phyloP scores from a whole-genome alignment of 2,329 filamentous ascomycete species.

The Arthrobotrys megalospora region DNA sequence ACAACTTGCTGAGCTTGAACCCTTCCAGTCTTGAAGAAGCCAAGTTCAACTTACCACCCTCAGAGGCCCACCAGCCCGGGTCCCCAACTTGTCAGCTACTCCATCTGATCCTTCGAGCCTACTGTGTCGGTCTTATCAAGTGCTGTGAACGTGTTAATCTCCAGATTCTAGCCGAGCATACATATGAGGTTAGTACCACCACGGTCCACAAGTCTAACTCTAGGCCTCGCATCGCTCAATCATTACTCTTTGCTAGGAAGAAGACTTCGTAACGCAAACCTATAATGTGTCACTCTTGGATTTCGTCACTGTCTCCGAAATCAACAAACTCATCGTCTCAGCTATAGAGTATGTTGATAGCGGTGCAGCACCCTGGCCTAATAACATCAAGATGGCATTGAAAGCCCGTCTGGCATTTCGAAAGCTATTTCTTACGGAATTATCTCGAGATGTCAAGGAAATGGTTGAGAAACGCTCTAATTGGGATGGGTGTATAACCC shows the following conservation, averaged over 20 bases:
- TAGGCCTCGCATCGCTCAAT: slow-evolving; percentile 27
- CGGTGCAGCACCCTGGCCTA: slow-evolving; percentile 64
- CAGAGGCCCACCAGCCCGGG: slow-evolving; percentile 61
- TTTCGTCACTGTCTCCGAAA: slow-evolving; percentile 72
- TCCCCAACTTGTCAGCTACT: slow-evolving; percentile 51
- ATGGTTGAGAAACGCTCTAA: slow-evolving; percentile 66
- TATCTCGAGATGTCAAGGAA: slow-evolving; percentile 72
- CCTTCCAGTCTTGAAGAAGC: slow-evolving; percentile 77
- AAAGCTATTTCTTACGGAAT: slow-evolving; percentile 73
- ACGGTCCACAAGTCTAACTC: neutral
- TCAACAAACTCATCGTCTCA: slow-evolving; percentile 66
- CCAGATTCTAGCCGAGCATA: slow-evolving; percentile 85
- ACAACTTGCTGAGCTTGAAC: slow-evolving; percentile 81
- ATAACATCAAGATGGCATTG: slow-evolving; percentile 74
- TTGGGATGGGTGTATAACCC: slow-evolving; percentile 68
- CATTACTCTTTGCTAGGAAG: slow-evolving; percentile 75
- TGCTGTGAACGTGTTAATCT: slow-evolving; percentile 84
- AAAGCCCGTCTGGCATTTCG: slow-evolving; percentile 78
- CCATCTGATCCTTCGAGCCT: slow-evolving; percentile 80
- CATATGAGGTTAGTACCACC: slow-evolving; percentile 79
- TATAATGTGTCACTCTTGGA: slow-evolving; percentile 85
- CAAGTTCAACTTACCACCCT: slow-evolving; percentile 71
- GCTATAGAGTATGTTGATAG: slow-evolving; percentile 58
- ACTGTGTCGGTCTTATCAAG: slow-evolving; percentile 88
- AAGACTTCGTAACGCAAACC: slow-evolving; percentile 94